These are phyloP conservation scores for Mortierella sp. DNA, from an alignment of 371 early-diverging fungal genomes.

Conservation along the genomic window DNA sequence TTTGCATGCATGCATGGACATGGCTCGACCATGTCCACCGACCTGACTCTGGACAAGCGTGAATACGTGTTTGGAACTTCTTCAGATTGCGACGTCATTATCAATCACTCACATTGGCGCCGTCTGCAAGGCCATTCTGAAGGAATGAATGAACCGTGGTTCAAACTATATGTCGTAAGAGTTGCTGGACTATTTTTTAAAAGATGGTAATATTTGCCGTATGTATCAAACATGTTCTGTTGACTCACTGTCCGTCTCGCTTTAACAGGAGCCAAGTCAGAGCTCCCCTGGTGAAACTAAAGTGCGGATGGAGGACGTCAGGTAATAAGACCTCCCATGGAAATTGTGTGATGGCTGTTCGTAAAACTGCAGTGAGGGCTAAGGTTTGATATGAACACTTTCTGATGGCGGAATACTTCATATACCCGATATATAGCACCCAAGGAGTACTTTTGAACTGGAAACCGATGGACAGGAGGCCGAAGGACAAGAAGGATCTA, in stretches of 20 bases:
- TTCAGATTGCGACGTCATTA: constrained; percentile 11
- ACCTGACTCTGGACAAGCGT: not conserved
- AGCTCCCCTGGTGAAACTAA: not conserved
- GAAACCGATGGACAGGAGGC: not conserved
- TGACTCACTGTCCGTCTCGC: no score
- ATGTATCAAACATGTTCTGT: no score
- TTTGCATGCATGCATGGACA: constrained; percentile 16
- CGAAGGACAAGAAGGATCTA: not conserved
- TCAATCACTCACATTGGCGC: constrained; percentile 23
- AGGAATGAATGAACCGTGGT: constrained; percentile 15
- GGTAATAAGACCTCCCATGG: no score
- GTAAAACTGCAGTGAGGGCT: no score
- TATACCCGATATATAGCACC: not conserved
- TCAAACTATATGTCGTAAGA: constrained; percentile 22
- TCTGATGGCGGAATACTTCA: no score
- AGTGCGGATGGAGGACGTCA: constrained; percentile 10
- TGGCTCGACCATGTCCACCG: constrained; percentile 6
- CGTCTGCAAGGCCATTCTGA: not conserved
- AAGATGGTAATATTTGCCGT: no score
- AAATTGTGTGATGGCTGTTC: no score
- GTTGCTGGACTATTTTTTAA: not conserved
- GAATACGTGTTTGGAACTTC: constrained; percentile 17
- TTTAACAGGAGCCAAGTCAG: constrained; percentile 3
- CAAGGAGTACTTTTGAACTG: constrained; percentile 14
- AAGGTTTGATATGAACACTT: no score